Conservation (phyloP, 106 monocot species). For the Phalaenopsis aphrodite region DNA sequence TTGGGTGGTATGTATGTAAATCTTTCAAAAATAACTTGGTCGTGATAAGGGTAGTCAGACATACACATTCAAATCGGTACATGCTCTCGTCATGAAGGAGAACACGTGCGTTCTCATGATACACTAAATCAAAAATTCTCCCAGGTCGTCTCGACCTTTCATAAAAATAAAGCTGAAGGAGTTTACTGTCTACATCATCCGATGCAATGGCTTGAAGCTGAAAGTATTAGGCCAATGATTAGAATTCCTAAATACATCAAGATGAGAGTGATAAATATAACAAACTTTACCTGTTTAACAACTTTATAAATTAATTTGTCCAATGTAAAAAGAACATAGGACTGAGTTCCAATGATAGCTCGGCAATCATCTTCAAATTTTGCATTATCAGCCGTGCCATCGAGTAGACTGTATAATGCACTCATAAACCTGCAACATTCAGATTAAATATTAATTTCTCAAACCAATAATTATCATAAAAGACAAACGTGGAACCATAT, state of each 20-base stretch:
- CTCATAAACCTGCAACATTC: constrained; percentile 56
- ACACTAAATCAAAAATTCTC: constrained; percentile 56
- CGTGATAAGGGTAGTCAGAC: constrained; percentile 10
- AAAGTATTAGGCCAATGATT: constrained; percentile 13
- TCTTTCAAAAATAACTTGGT: too few species aligned
- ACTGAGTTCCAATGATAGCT: constrained; percentile 73
- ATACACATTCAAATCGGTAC: constrained; percentile 80
- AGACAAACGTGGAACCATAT: not conserved
- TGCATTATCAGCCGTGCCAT: constrained; percentile 79
- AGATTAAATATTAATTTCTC: not conserved
- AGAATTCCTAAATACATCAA: constrained; percentile 1
- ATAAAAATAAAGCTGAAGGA: constrained; percentile 76
- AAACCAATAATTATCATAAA: constrained; percentile 5
- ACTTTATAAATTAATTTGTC: constrained; percentile 94
- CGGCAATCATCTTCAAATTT: constrained; percentile 98
- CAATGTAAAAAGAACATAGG: constrained; percentile 89
- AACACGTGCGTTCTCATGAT: constrained; percentile 88
- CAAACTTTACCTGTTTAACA: constrained; percentile 67
- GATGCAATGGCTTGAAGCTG: constrained; percentile 83
- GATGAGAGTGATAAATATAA: not conserved
- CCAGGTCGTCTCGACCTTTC: constrained; percentile 63
- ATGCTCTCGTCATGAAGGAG: constrained; percentile 79
- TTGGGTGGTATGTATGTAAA: too few species aligned
- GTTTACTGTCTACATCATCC: constrained; percentile 79
- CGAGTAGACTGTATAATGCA: constrained; percentile 63